phyloP scores from a whole-genome alignment of 1,284 basidiomycete species.

The Xanthoconium separans region DNA sequence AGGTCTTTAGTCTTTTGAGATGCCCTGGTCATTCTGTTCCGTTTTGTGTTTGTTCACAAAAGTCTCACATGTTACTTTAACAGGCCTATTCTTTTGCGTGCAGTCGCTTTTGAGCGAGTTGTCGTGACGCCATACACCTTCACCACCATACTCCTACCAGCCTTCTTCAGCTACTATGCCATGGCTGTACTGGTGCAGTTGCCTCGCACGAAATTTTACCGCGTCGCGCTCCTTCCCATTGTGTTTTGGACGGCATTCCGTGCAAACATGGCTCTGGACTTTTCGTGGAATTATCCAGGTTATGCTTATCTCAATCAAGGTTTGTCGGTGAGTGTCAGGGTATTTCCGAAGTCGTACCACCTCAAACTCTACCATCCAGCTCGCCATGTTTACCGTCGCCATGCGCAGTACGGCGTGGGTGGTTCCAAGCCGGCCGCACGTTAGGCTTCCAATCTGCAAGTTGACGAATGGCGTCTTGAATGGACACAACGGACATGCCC shows the following conservation, averaged over 20 bases:
- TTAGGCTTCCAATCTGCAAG: conserved; percentile 12
- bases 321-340: conserved; percentile 18
- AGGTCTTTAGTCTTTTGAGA: too few species aligned
- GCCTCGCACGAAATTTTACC: conserved; percentile 15
- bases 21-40: conserved; percentile 19
- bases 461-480: background rate
- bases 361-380: conserved; percentile 11
- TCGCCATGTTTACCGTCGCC: conserved; percentile 25
- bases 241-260: conserved; percentile 18
- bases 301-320: conserved; percentile 24
- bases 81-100: conserved; percentile 15
- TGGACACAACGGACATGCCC: background rate
- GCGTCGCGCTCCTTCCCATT: conserved; percentile 26
- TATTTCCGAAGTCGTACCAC: too few species aligned
- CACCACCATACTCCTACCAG: conserved; percentile 20
- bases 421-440: conserved; percentile 15
- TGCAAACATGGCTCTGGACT: conserved; percentile 19
- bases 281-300: conserved; percentile 18
- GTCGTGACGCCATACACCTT: conserved; percentile 23
- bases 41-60: background rate
- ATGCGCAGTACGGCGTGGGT: conserved; percentile 29
- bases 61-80: conserved; percentile 6
- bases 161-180: conserved; percentile 15
- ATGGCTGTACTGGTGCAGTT: conserved; percentile 34
- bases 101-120: conserved; percentile 17